These are phyloP conservation scores for Apiotrichum akiyoshidainum DNA, from an alignment of 1,284 basidiomycete genomes.

Conservation along the genomic window DNA sequence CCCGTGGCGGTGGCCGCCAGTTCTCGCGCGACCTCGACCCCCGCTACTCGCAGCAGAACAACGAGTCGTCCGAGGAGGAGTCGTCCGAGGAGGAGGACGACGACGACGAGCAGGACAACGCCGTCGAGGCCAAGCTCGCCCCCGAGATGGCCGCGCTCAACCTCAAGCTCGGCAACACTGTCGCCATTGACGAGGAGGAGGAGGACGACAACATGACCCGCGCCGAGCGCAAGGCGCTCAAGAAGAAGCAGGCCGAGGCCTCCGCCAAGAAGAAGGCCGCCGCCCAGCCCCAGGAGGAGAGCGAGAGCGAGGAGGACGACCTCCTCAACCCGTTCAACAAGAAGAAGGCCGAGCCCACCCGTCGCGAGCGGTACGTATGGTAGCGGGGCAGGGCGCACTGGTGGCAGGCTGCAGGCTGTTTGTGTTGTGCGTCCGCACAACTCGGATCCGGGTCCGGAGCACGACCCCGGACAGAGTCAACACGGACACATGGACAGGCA, in stretches of 20 bases:
- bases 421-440: too few species aligned
- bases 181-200: slow-evolving; percentile 37
- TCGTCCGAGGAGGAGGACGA: slow-evolving; percentile 33
- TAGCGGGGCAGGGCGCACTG: neutral
- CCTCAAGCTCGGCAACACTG: slow-evolving; percentile 49
- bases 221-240: slow-evolving; percentile 64
- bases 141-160: slow-evolving; percentile 48
- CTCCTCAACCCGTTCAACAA: slow-evolving; percentile 24
- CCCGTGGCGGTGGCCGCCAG: slow-evolving; percentile 77
- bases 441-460: too few species aligned
- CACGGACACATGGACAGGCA: neutral
- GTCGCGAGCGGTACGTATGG: slow-evolving; percentile 63
- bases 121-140: slow-evolving; percentile 35
- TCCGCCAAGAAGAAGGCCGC: slow-evolving; percentile 48
- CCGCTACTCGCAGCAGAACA: slow-evolving; percentile 17
- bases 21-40: slow-evolving; percentile 61
- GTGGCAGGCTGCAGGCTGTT: too few species aligned
- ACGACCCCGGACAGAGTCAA: too few species aligned
- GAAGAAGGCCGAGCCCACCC: slow-evolving; percentile 55
- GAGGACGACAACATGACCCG: slow-evolving; percentile 58
- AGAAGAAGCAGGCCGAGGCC: slow-evolving; percentile 60
- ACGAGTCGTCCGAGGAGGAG: slow-evolving; percentile 31
- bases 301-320: slow-evolving; percentile 53
- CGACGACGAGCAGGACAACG: slow-evolving; percentile 19
- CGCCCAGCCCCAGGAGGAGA: slow-evolving; percentile 46